Base-by-base conservation (phyloP, 345 rosid species). In the Citrus sinensis region DNA sequence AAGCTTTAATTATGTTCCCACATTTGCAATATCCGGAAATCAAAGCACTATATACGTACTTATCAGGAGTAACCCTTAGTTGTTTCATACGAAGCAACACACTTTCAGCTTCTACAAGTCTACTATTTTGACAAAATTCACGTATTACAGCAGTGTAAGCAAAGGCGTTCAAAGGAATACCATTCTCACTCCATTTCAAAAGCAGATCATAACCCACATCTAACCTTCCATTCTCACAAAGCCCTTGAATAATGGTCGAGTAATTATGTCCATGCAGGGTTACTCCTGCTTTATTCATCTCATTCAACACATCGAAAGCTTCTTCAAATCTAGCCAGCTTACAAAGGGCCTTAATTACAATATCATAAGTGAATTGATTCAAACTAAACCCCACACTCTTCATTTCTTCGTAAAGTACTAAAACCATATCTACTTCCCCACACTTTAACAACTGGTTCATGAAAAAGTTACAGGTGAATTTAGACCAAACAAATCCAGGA, bases 291-390 rank as follows among this genome's bases (percentile, higher is more conserved):
- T 79, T 85, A 35, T 83, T 89, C 90, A 90, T 84, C 71, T 86
- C 86, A 5, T 4, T 32, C 37, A 95, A 84, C 77, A 92, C 84
- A 35, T 75, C 61, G 4, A 55, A 27, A 0, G 90, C 95, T 69
- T 86, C 85, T 56, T 83, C 87, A 59, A 89, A 79, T 80, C 84
- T 80, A 32, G 95, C 93, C 77, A 80, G 80, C 27, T 77, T 86
- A 83, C 92, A 92, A 34, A 89, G 82, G 0, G 93, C 97, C 88
- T 92, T 90, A 35, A 95, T 87, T 40, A 83, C 81, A 83, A 92
- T 87, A 22, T 82, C 71, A 75, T 83, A 89, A 0, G 95, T 95
- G 74, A 92, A 87, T 7, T 84, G 82, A 71, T 93, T 89, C 5
- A 88, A 85, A 14, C 63, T 63, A 83, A 92, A 39, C 1, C 89